Evolutionary conservation across 495 filamentous ascomycete species (phyloP).

Genomic region (Terfezia boudieri): DNA sequence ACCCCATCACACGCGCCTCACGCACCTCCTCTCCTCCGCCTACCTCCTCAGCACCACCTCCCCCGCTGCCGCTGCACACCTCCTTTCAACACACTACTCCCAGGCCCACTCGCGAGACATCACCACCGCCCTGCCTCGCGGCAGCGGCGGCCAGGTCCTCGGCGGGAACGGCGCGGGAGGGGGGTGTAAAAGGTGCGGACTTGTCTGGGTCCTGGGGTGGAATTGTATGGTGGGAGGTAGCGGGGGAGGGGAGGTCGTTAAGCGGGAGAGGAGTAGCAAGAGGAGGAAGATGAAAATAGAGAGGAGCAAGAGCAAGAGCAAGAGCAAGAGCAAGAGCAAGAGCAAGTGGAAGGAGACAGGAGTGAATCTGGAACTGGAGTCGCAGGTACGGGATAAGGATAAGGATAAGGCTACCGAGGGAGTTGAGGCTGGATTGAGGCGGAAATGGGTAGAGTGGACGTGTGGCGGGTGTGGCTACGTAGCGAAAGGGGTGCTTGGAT

Average conservation of each 20-base stretch:
- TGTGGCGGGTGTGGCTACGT: not conserved
- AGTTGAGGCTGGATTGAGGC: too few species aligned
- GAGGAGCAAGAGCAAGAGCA: too few species aligned
- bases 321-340: too few species aligned
- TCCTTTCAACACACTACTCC: not conserved
- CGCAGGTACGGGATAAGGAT: too few species aligned
- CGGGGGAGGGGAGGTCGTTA: not conserved
- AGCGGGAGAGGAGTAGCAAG: not conserved
- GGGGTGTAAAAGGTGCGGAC: not conserved
- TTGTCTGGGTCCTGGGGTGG: not conserved
- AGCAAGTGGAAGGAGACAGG: too few species aligned
- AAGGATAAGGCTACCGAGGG: too few species aligned
- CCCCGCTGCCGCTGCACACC: not conserved
- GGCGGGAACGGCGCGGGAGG: not conserved
- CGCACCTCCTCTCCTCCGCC: not conserved
- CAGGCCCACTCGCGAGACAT: not conserved
- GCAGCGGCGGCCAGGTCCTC: slow-evolving; percentile 1
- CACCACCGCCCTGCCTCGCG: too few species aligned
- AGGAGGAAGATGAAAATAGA: not conserved
- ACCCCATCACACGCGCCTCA: not conserved
- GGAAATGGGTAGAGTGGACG: not conserved
- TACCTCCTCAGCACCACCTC: not conserved
- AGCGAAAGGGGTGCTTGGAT: not conserved
- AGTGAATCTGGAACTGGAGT: too few species aligned
- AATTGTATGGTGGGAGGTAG: not conserved